phyloP scores from a whole-genome alignment of 345 rosid species.

The Fremontodendron californicum region DNA sequence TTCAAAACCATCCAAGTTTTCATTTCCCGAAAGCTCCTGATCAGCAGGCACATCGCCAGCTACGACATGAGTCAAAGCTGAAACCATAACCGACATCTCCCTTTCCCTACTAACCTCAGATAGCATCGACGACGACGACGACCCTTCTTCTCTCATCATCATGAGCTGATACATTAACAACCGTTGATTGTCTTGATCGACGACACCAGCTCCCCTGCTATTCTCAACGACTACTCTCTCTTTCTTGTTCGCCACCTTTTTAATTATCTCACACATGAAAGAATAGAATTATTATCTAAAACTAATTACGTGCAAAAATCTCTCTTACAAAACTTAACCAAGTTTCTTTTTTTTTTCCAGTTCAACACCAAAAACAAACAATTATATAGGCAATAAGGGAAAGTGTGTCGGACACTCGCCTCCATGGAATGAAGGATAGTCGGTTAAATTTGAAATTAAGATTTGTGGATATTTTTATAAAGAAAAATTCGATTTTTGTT shows the following conservation, averaged over 20 bases:
- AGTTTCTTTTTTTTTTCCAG: not conserved
- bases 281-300: no score
- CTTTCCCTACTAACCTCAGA: slow-evolving; percentile 40
- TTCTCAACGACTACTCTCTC: no score
- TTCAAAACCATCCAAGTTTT: not conserved
- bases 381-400: not conserved
- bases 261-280: not conserved
- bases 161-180: slow-evolving; percentile 5
- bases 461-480: not conserved
- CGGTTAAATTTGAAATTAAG: not conserved
- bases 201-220: no score
- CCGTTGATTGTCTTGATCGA: slow-evolving; percentile 21
- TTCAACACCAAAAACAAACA: not conserved
- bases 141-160: not conserved
- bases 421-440: not conserved
- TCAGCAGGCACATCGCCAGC: slow-evolving; percentile 45
- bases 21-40: not conserved
- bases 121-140: slow-evolving; percentile 16
- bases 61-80: slow-evolving; percentile 69
- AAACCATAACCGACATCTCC: slow-evolving; percentile 74
- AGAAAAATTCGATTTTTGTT: not conserved
- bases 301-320: not conserved
- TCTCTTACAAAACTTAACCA: not conserved
- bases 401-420: not conserved
- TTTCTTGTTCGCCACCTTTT: slow-evolving; percentile 39